Percentiles rank a stretch among this genome's conserved stretches.
These are phyloP conservation scores for Aspergillus haitiensis DNA, from an alignment of 495 filamentous ascomycete species.

Conservation along the genomic window DNA sequence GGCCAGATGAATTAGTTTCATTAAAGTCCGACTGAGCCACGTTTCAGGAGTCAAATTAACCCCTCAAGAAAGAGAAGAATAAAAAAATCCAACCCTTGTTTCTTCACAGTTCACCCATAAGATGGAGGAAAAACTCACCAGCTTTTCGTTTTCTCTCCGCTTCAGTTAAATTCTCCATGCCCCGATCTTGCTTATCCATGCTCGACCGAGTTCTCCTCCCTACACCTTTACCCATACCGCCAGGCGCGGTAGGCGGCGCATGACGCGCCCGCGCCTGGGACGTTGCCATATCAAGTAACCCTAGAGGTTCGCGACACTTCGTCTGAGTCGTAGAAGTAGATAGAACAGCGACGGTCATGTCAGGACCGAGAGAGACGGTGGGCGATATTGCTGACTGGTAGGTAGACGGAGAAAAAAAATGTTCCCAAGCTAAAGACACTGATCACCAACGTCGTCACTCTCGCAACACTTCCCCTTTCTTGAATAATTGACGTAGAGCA, in stretches of 20 bases:
- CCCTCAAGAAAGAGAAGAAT: background rate
- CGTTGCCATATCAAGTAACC: constrained; percentile 45
- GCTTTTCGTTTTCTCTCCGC: constrained; percentile 45
- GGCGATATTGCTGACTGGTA: background rate
- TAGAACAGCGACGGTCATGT: constrained; percentile 51
- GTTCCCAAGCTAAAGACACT: background rate
- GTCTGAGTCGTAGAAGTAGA: constrained; percentile 41
- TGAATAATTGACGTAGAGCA: no score
- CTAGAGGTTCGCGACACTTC: constrained; percentile 48
- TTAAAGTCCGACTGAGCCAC: background rate
- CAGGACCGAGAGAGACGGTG: constrained; percentile 30
- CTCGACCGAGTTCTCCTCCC: constrained; percentile 42
- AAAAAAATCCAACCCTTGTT: no score
- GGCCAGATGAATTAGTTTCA: constrained; percentile 15
- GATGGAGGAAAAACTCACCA: constrained; percentile 37
- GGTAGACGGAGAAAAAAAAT: background rate
- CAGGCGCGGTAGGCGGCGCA: constrained; percentile 34
- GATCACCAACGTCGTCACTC: background rate
- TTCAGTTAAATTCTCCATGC: constrained; percentile 27
- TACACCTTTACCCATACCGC: constrained; percentile 28
- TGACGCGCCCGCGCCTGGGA: constrained; percentile 46
- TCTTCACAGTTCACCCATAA: background rate
- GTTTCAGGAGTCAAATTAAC: no score
- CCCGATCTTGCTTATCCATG: constrained; percentile 40
- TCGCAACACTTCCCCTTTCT: no score